These are phyloP conservation scores for Podospora comata DNA, from an alignment of 495 filamentous ascomycete genomes.

Conservation along the genomic window DNA sequence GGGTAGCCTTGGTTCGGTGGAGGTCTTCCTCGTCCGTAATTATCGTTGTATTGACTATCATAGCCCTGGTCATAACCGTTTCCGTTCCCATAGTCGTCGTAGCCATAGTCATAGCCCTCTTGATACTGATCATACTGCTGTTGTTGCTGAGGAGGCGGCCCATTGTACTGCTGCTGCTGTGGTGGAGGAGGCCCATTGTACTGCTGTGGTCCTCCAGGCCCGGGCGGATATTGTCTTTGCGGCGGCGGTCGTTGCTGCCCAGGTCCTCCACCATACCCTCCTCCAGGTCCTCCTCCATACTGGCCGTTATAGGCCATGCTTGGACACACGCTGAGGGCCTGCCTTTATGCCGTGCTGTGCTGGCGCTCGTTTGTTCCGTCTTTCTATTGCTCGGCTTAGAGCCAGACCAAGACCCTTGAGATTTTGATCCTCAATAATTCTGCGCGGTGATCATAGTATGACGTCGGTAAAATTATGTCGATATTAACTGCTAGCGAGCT, in stretches of 20 bases:
- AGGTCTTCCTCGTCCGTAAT: slow-evolving; percentile 46
- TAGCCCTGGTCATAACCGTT: slow-evolving; percentile 40
- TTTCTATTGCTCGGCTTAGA: neutral
- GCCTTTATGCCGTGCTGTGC: slow-evolving; percentile 6
- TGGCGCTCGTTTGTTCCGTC: neutral
- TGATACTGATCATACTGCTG: slow-evolving; percentile 51
- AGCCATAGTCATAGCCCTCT: slow-evolving; percentile 53
- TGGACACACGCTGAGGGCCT: slow-evolving; percentile 13
- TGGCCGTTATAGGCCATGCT: slow-evolving; percentile 48
- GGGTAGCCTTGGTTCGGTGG: slow-evolving; percentile 48
- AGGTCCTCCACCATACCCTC: slow-evolving; percentile 47
- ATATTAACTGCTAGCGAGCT: neutral
- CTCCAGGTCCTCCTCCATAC: slow-evolving; percentile 39
- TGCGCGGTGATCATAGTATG: neutral
- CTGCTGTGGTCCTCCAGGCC: slow-evolving; percentile 41
- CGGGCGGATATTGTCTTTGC: slow-evolving; percentile 43
- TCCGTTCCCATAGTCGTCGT: slow-evolving; percentile 44
- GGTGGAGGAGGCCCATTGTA: slow-evolving; percentile 48
- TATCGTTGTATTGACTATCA: slow-evolving; percentile 47
- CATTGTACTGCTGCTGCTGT: slow-evolving; percentile 49
- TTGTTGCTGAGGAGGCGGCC: slow-evolving; percentile 44
- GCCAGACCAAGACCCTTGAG: neutral
- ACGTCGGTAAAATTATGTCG: neutral
- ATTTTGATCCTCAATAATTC: neutral
- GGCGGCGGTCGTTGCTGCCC: slow-evolving; percentile 51